Evolutionary conservation across 352 stramenopile genomes (phyloP), one percentile per base, ranked within the genome.

Genomic region (Nothophytophthora sp.): DNA sequence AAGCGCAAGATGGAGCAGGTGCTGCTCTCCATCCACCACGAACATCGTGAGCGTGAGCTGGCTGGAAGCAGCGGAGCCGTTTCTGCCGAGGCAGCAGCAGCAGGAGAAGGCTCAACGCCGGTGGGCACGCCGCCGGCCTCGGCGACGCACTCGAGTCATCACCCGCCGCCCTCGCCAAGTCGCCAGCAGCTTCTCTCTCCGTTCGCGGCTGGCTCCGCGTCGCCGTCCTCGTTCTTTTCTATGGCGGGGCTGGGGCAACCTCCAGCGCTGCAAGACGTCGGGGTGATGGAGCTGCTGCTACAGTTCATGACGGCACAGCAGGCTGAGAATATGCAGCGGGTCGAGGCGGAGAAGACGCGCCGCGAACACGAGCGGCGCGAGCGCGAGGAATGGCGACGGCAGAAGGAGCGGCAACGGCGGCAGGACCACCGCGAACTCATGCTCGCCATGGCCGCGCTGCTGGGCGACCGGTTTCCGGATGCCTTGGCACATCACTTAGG

Each of bases 1-100:
- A 85, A 85, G 55, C 58, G 67, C 19, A 81, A 81, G 47, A 78
- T 80, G 70, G 73, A 85, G 55, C 70, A 80, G 33, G 65, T 63
- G 24, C 44, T 85, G 23, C 54, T 65, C 27, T 74, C 73, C 18
- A 80, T 81, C 36, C 73, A 85, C 47, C 62, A 68, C 39, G 62
- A 76, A 39, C 62, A 76, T 32, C 70, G 64, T 11, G 73, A 84
- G 43, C 62, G 71, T 5, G 19, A 20, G 5, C 3, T 29, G 5
- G 19, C 33, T 19, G 40, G 33, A 2, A n/a, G 16, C 7, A 24
- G 27, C 15, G n/a, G 33, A 11, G 18, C 27, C 11, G 16, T 16
- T 11, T 9, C 1, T 12, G 40, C 13, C 18, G 53, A 20, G 11
- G n/a, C 24, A 3, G 23, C 47, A 10, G 28, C 20, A n/a, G 24